These are phyloP conservation scores for Phytophthora macrochlamydospora DNA, from an alignment of 352 stramenopile species.

Conservation along the genomic window DNA sequence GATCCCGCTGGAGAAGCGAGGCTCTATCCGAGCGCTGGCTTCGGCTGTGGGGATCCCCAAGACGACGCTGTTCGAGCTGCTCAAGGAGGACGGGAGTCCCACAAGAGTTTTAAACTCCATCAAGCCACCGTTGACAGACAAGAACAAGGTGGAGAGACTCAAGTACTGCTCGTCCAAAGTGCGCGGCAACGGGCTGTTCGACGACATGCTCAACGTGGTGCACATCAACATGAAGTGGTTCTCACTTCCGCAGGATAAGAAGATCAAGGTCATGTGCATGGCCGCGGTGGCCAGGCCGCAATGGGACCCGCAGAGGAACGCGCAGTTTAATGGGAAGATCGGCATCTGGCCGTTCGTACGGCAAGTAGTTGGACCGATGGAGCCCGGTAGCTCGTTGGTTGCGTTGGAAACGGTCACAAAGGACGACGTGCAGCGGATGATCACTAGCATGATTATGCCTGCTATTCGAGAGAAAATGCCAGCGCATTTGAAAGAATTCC, in stretches of 20 bases:
- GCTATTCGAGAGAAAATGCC: conserved; percentile 43
- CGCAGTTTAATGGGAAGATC: conserved; percentile 52
- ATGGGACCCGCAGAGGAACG: conserved; percentile 36
- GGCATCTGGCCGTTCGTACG: conserved; percentile 50
- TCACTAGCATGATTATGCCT: conserved; percentile 37
- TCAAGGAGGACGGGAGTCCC: conserved; percentile 41
- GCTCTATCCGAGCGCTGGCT: conserved; percentile 44
- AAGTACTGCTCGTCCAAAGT: conserved; percentile 41
- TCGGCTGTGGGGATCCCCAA: conserved; percentile 50
- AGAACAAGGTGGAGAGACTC: conserved; percentile 47
- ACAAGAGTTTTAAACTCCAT: conserved; percentile 38
- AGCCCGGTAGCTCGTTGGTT: conserved; percentile 11
- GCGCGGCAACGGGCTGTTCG: conserved; percentile 41
- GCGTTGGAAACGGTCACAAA: conserved; percentile 44
- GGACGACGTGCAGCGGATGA: conserved; percentile 50
- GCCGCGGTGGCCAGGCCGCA: conserved; percentile 46
- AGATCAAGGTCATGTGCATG: conserved; percentile 53
- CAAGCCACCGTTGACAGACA: conserved; percentile 47
- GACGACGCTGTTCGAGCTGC: conserved; percentile 47
- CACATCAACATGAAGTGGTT: conserved; percentile 61
- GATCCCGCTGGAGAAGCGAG: conserved; percentile 42
- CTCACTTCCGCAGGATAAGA: conserved; percentile 37
- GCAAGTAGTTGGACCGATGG: conserved; percentile 10
- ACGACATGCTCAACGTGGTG: conserved; percentile 51
- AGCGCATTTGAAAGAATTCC: conserved; percentile 29